phyloP scores from a whole-genome alignment of 2,329 filamentous ascomycete species.

The Pseudocercospora crystallina region DNA sequence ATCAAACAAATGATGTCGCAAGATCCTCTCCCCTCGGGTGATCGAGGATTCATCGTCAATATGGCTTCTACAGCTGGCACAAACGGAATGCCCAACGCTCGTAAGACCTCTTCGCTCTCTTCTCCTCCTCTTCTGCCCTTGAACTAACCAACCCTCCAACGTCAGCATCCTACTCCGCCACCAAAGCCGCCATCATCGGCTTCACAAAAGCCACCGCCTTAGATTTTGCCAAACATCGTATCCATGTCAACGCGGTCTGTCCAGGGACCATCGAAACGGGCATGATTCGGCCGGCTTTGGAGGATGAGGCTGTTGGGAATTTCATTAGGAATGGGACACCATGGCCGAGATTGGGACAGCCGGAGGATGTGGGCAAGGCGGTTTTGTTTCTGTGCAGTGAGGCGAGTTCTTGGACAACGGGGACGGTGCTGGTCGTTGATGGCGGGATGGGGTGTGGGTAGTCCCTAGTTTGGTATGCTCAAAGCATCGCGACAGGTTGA shows the following conservation, averaged over 20 bases:
- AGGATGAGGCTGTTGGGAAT: too few species aligned
- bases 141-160: too few species aligned
- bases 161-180: constrained; percentile 18
- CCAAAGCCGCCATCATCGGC: constrained; percentile 31
- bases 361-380: constrained; percentile 1
- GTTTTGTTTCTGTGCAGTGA: not conserved
- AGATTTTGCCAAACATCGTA: constrained; percentile 29
- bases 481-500: too few species aligned
- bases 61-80: constrained; percentile 38
- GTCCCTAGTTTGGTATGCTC: too few species aligned
- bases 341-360: too few species aligned
- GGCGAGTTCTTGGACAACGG: not conserved
- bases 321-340: too few species aligned
- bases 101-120: too few species aligned
- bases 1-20: constrained; percentile 40
- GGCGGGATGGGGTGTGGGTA: too few species aligned
- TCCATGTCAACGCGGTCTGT: constrained; percentile 25
- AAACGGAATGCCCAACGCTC: too few species aligned
- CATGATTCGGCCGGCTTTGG: not conserved
- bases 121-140: too few species aligned
- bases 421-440: not conserved
- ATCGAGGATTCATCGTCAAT: constrained; percentile 42
- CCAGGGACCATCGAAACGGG: constrained; percentile 26
- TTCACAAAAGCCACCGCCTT: constrained; percentile 31
- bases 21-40: constrained; percentile 30